Base-by-base conservation (phyloP, 495 filamentous ascomycete species). In the Trichoderma asperelloides region DNA sequence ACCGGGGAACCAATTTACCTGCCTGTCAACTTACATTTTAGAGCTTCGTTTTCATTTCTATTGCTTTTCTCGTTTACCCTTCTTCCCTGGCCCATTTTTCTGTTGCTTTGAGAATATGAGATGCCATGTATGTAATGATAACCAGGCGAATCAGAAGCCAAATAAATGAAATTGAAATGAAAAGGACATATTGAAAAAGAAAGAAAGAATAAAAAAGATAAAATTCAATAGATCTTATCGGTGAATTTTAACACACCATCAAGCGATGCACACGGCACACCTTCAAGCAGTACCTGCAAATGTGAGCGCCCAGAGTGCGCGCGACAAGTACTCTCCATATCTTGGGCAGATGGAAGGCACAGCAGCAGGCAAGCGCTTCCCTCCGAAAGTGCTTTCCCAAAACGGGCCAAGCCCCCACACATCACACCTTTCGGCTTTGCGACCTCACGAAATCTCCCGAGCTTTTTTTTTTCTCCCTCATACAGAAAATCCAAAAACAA, bases 391-490 rank as follows among this genome's bases (percentile, higher is more conserved):
- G 55, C 55, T 60, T 60, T 60, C 55, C 51, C 55, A 60, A 60
- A 28, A 28, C 55, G 55, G 47, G 55, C 27, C 55, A 60, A 60
- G 55, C 55, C 55, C 55, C 55, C 55, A 60, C 55, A 60, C 55
- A 28, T 60, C 55, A 60, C 55, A 60, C 55, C 55, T 60, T 60
- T 60, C 55, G 55, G 55, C 55, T 60, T 60, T 60, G 55, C 55
- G 27, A 60, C 55, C 55, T 60, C 55, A 45, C 64, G 64, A 65
- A 65, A 49, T 65, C 64, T 47, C 64, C 64, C 64, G 64, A 65
- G 64, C 39, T 65, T 65, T 65, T 65, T 64, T 40, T 65, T 30
- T 49, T 47, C 40, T 27, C 43, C 21, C 37, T 40, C 21, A 30
- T 41, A 65, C 39, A 30, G 41, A 15, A 9, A 8, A 51, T 51